Base-by-base conservation (phyloP, 2,329 filamentous ascomycete genomes). In the Arthrobotrys entomopaga region DNA sequence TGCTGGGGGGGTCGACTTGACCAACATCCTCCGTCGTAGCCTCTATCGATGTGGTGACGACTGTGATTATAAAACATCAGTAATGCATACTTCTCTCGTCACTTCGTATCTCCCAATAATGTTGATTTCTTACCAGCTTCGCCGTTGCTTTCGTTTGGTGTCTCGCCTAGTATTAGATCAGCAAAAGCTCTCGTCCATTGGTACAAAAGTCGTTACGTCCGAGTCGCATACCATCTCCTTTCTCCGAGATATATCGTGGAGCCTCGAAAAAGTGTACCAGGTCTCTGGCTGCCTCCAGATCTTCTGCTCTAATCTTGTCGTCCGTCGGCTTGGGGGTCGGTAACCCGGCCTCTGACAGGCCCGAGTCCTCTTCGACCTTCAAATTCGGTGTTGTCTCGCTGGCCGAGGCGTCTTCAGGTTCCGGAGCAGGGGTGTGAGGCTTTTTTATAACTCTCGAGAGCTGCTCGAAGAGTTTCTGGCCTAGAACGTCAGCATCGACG, bases 401-500 rank as follows among this genome's bases (percentile, higher is more conserved):
- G 16, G 69, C 42, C 19, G 69, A 65, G 50, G 63, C 26, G 19
- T 73, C 69, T 66, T 73, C 69, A 26, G 69, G 69, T 58, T 73
- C 69, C 10, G 69, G 69, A 34, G 69, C 69, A 66, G 69, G 69
- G 69, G 69, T 73, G 52, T 73, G 69, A 73, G 69, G 69, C 58
- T 73, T 73, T 64, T 73, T 73, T 57, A 73, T 73, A 15, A 61
- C 69, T 57, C 59, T 73, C 22, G 61, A 66, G 19, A 73, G 61
- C 42, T 73, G 69, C 26, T 73, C 69, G 38, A 73, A 73, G 16
- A 73, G 57, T 54, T 73, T 73, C 50, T 73, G 69, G 22, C 69
- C 61, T 11, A 73, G 63, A 10, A 42, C 16, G 43, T 73, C 54
- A 52, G 69, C 61, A 15, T 73, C 69, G 29, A 73, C 57, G 15